Base-by-base conservation (phyloP, 2,329 filamentous ascomycete species). In the Sordariomycetes sp. region DNA sequence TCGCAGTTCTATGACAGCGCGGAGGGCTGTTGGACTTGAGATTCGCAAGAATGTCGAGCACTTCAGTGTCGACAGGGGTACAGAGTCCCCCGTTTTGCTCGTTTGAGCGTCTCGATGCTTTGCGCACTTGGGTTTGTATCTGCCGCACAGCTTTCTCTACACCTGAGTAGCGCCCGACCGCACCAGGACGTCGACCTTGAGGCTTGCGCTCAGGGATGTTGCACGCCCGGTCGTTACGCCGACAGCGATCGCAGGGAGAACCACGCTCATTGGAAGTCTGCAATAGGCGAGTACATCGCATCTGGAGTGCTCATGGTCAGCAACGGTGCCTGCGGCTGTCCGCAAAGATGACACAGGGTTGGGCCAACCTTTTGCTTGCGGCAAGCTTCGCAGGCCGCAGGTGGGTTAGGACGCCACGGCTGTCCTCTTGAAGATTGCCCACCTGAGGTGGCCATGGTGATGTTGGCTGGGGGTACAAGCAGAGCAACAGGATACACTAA, bases 71-170 rank as follows among this genome's bases (percentile, higher is more conserved):
- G 8, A 9, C 9, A 19, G 30, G 30, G 15, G 8, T 8, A 8
- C 8, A 18, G 9, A 10, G 27, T 10, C 16, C 8, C 15, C 8
- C 27, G 8, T 29, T 9, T 16, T 29, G 9, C 15, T 32, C 21
- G 15, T 19, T 32, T 8, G 30, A 32, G 11, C 9, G 14, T 8
- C 30, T 12, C 9, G 30, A 17, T 18, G 30, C 30, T 18, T 32
- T 32, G 30, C 30, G 30, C 8, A 32, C 30, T 19, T 32, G 15
- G 8, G 14, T 32, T 18, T 32, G 30, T 10, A 32, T 32, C 15
- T 32, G 30, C 7, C 30, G 30, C 8, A 32, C 18, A 18, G 30
- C 30, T 18, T 32, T 32, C 30, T 32, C 30, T 8, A 32, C 30
- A 8, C 30, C 30, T 6, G 14, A 21, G 18, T 32, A 32, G 9